Base-by-base conservation (phyloP, 768 basidiomycete species). In the Leucosporidium scottii region DNA sequence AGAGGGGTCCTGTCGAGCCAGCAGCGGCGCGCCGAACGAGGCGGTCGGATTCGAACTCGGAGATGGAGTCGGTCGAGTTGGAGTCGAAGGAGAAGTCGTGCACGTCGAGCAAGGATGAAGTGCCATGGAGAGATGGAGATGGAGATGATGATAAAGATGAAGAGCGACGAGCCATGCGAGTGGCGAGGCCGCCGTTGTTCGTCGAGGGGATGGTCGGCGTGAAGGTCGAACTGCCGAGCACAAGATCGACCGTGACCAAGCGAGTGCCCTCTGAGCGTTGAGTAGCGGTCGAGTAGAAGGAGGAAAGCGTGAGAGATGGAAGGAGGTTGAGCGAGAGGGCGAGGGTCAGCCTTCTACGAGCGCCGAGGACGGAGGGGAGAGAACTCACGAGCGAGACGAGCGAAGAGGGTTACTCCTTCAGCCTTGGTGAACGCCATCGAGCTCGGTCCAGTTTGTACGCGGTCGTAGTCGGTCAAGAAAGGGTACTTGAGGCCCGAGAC, bases 191-290 rank as follows among this genome's bases (percentile, higher is more conserved):
- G 51, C 17, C n/a, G 9, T n/a, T 53, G n/a, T 27, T 23, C 13
- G 51, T 27, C 9, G n/a, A n/a, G 51, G 23, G 23, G n/a, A n/a
- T 27, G 12, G 51, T n/a, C n/a, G 23, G 23, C 9, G 3, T n/a
- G n/a, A 27, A n/a, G 51, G 13, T 23, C 51, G 74, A 62, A 0
- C 69, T 69, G 8, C 64, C 64, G 27, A 56, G 30, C 49, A 66
- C 68, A 27, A 69, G 66, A 51, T 71, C 31, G 39, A 44, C 39
- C 8, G 39, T 44, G 39, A 44, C 39, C 39, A 44, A 8, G 8
- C 39, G 39, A 44, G 39, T 9, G 39, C 39, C 39, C 39, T 44
- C 39, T 44, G 39, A 12, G 15, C 7, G 39, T 9, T 44, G 15
- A 2, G 15, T 10, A 44, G 39, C 8, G 39, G 3, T 8, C 3